Evolutionary conservation across 768 basidiomycete species (phyloP).

Genomic region (Xerocomellus amylosporus): DNA sequence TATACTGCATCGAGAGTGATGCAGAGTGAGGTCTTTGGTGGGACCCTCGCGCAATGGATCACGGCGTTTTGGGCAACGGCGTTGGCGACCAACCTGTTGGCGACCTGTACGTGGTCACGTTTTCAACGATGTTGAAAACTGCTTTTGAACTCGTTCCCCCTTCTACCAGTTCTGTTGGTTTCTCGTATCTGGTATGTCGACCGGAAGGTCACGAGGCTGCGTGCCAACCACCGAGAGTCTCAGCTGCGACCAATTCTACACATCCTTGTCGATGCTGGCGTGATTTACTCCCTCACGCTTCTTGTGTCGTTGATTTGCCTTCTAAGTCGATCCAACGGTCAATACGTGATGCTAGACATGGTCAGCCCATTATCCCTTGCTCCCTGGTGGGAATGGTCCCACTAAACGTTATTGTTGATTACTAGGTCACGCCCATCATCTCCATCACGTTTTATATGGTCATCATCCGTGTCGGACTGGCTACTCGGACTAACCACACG

Average conservation of each 20-base stretch:
- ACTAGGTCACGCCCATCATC: background rate
- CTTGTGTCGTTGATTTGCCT: background rate
- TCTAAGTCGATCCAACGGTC: background rate
- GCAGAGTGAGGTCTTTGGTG: background rate
- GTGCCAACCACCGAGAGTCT: background rate
- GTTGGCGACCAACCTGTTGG: background rate
- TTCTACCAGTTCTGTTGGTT: background rate
- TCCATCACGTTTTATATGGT: background rate
- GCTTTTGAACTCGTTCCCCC: background rate
- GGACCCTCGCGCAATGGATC: background rate
- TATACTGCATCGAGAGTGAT: background rate
- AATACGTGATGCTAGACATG: background rate
- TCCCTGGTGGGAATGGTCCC: background rate
- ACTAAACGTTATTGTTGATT: background rate
- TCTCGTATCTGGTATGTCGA: background rate
- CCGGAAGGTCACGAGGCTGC: background rate
- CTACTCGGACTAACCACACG: background rate
- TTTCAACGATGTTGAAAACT: background rate
- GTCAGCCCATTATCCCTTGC: background rate
- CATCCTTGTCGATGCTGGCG: background rate
- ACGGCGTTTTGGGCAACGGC: background rate
- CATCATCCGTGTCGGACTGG: background rate
- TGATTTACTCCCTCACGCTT: background rate
- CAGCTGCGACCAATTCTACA: background rate
- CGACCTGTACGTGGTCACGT: background rate